phyloP scores from a whole-genome alignment of 2,329 filamentous ascomycete species.

The Paecilomyces formosus region DNA sequence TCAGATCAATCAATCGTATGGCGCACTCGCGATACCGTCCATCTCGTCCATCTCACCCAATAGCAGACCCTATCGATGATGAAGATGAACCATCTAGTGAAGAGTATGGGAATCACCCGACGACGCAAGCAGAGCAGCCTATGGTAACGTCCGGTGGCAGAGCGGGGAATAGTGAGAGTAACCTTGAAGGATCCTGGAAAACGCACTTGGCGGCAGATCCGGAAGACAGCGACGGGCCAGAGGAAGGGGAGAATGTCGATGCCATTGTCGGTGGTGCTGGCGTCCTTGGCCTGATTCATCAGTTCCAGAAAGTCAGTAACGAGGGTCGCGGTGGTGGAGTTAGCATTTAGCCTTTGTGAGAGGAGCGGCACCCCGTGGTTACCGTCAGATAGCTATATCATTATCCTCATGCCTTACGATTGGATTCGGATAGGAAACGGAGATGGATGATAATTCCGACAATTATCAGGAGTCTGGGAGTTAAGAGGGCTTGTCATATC shows the following conservation, averaged over 20 bases:
- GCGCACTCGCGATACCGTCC: slow-evolving; percentile 24
- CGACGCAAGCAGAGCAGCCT: slow-evolving; percentile 12
- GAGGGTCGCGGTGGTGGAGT: slow-evolving; percentile 30
- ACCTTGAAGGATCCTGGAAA: slow-evolving; percentile 49
- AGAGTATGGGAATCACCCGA: slow-evolving; percentile 9
- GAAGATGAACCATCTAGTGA: slow-evolving; percentile 19
- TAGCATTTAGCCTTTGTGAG: slow-evolving; percentile 20
- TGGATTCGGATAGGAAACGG: not conserved
- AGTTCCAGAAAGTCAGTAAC: slow-evolving; percentile 54
- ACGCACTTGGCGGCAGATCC: slow-evolving; percentile 33
- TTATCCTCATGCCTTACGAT: not conserved
- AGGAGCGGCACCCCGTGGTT: not conserved
- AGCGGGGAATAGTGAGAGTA: slow-evolving; percentile 44
- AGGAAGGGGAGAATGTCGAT: slow-evolving; percentile 43
- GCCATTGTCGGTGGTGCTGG: slow-evolving; percentile 44
- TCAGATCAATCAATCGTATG: slow-evolving; percentile 20
- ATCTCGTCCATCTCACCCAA: slow-evolving; percentile 16
- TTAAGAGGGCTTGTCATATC: not conserved
- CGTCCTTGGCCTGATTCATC: slow-evolving; percentile 58
- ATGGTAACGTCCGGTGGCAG: slow-evolving; percentile 28
- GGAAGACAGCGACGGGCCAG: slow-evolving; percentile 34
- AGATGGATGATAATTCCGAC: not conserved
- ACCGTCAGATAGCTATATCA: not conserved
- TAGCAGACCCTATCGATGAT: slow-evolving; percentile 21
- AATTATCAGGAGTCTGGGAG: not conserved